phyloP scores from a whole-genome alignment of 345 rosid species.

The Passiflora organensis region DNA sequence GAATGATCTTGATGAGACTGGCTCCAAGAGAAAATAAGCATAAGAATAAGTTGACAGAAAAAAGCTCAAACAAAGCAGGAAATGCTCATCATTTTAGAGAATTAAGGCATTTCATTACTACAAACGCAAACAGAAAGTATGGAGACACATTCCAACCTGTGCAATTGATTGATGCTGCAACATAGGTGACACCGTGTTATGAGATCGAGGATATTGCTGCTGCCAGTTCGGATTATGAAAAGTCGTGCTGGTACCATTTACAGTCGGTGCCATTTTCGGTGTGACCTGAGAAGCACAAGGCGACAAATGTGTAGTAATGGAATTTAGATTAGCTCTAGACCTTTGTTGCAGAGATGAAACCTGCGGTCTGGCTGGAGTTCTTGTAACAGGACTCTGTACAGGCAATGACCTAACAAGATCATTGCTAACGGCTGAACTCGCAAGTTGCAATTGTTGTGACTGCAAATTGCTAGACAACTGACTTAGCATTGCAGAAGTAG shows the following conservation, averaged over 20 bases:
- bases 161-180: constrained; percentile 26
- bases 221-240: constrained; percentile 28
- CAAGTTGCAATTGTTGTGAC: constrained; percentile 34
- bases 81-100: neutral
- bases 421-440: constrained; percentile 24
- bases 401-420: constrained; percentile 35
- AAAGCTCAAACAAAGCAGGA: no score
- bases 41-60: neutral
- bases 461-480: constrained; percentile 29
- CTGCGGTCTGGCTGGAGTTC: constrained; percentile 40
- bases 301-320: constrained; percentile 24
- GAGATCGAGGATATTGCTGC: constrained; percentile 31
- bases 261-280: constrained; percentile 22
- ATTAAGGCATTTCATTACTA: neutral
- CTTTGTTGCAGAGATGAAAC: constrained; percentile 40
- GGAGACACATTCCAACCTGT: constrained; percentile 36
- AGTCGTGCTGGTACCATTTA: neutral
- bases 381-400: constrained; percentile 26
- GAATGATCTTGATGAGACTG: constrained; percentile 9
- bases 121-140: neutral
- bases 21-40: constrained; percentile 7
- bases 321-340: constrained; percentile 28
- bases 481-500: constrained; percentile 16
- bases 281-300: constrained; percentile 28
- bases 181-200: constrained; percentile 16